These are phyloP conservation scores for Beta lomatogona DNA, from an alignment of 179 eudicot species.

Conservation along the genomic window DNA sequence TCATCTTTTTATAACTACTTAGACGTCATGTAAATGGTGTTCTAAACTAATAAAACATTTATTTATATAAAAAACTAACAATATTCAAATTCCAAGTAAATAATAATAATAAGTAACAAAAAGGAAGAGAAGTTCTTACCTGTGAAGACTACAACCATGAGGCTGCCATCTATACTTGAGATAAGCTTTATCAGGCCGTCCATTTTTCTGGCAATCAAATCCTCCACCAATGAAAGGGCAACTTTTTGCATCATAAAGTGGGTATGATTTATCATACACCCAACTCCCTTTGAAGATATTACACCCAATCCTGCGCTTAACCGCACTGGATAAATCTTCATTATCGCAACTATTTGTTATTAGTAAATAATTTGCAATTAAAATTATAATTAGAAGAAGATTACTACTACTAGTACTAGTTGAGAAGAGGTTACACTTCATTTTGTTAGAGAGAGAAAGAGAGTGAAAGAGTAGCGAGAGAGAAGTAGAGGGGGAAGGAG, in stretches of 20 bases:
- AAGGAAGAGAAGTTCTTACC: constrained; percentile 29
- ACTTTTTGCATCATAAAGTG: constrained; percentile 46
- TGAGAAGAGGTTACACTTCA: neutral
- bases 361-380: neutral
- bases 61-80: neutral
- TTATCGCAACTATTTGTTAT: neutral
- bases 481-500: neutral
- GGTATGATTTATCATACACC: constrained; percentile 57
- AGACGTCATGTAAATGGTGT: constrained; percentile 1
- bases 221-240: constrained; percentile 57
- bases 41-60: neutral
- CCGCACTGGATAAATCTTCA: neutral
- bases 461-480: neutral
- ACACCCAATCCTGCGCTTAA: constrained; percentile 2
- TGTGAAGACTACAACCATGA: constrained; percentile 42
- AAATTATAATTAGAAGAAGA: neutral
- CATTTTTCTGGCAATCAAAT: constrained; percentile 55
- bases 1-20: neutral
- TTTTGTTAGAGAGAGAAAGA: neutral
- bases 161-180: constrained; percentile 73
- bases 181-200: constrained; percentile 55
- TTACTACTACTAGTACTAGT: too few relatives aligned
- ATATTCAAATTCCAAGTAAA: neutral
- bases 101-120: neutral
- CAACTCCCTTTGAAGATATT: constrained; percentile 42